Evolutionary conservation across 2,329 filamentous ascomycete genomes (phyloP).

Genomic region (Capronia epimyces): DNA sequence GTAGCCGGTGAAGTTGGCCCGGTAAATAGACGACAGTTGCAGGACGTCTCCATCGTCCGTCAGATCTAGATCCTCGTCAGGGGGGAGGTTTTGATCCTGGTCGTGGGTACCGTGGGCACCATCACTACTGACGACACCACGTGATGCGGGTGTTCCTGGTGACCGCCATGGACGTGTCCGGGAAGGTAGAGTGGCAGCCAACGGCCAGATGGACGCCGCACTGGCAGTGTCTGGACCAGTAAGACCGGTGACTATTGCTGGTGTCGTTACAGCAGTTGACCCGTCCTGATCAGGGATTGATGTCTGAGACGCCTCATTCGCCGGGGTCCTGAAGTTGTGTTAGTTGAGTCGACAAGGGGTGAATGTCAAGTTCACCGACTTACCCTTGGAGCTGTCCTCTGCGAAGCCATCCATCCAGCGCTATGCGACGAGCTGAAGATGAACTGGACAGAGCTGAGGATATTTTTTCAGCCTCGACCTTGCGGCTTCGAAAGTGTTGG

Average conservation of each 20-base stretch:
- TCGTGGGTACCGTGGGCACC: too few relatives aligned
- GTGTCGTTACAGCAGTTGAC: not conserved
- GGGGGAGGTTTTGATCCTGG: too few relatives aligned
- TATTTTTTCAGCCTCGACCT: conserved; percentile 16
- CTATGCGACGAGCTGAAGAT: conserved; percentile 24
- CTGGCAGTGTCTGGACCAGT: not conserved
- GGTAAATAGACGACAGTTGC: conserved; percentile 15
- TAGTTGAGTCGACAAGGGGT: not conserved
- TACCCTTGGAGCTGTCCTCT: conserved; percentile 12
- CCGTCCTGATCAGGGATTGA: not conserved
- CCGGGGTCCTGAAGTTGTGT: not conserved
- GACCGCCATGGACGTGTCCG: not conserved
- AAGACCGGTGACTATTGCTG: not conserved
- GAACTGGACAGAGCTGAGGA: conserved; percentile 17
- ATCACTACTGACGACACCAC: not conserved
- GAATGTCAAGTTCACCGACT: not conserved
- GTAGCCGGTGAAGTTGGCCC: conserved; percentile 18
- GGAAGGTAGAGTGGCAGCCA: not conserved
- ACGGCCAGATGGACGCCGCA: not conserved
- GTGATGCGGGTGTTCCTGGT: not conserved
- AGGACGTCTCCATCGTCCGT: conserved; percentile 10
- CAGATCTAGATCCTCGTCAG: not conserved
- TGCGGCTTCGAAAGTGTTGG: conserved; percentile 22
- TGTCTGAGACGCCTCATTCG: not conserved
- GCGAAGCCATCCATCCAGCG: conserved; percentile 23